phyloP scores from a whole-genome alignment of 768 basidiomycete genomes.

The Leucogyrophana mollusca region DNA sequence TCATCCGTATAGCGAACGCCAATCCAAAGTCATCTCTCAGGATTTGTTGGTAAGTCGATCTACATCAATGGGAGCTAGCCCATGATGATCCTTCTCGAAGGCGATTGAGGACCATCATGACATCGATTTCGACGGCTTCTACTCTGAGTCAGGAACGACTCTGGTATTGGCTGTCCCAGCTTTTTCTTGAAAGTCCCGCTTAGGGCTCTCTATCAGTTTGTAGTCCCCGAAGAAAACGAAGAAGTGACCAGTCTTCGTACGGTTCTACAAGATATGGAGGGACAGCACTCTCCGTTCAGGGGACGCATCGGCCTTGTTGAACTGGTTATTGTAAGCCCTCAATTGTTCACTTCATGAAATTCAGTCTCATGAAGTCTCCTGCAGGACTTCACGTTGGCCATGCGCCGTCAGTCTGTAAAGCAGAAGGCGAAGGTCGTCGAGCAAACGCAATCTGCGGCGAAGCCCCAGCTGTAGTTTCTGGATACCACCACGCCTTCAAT shows the following conservation, averaged over 20 bases:
- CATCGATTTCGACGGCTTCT: not conserved
- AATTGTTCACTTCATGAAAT: not conserved
- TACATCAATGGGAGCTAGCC: not conserved
- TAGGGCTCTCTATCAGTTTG: not conserved
- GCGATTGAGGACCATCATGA: not conserved
- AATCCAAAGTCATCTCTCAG: not conserved
- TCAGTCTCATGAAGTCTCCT: not conserved
- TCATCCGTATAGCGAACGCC: slow-evolving; percentile 17
- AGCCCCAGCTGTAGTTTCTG: too few species aligned
- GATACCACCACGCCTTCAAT: too few species aligned
- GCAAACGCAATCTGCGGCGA: not conserved
- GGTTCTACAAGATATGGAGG: slow-evolving; percentile 18
- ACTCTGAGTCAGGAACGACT: slow-evolving; percentile 4
- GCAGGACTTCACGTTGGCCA: not conserved
- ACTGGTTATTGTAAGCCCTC: slow-evolving; percentile 13
- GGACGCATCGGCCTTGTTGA: slow-evolving; percentile 16
- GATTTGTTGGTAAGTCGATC: not conserved
- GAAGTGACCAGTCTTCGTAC: slow-evolving; percentile 15
- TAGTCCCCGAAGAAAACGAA: slow-evolving; percentile 14
- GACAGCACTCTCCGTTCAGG: slow-evolving; percentile 9
- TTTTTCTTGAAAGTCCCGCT: not conserved
- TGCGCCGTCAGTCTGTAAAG: not conserved
- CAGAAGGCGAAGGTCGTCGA: too few species aligned
- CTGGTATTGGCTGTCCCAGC: not conserved
- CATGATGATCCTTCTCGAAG: not conserved